Conservation (phyloP, 306 rosid species). For the Corylus americana region DNA sequence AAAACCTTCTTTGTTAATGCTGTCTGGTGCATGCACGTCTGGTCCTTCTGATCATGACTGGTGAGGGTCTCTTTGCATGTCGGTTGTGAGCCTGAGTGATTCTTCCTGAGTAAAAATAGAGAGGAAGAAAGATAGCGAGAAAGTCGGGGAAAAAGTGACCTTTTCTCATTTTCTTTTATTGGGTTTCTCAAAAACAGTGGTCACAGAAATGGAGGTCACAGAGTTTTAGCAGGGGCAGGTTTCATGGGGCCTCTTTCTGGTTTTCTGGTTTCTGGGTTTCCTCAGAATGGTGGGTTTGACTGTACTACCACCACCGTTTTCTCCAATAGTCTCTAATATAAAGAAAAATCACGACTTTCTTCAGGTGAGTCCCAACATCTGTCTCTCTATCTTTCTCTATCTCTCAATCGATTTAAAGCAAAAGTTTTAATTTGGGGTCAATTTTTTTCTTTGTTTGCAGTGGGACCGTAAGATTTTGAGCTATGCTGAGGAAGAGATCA, state of each 20-base stretch:
- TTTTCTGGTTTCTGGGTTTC: slow-evolving; percentile 34
- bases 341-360: slow-evolving; percentile 18
- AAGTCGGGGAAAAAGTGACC: slow-evolving; percentile 52
- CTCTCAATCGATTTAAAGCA: neutral
- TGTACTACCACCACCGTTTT: slow-evolving; percentile 19
- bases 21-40: slow-evolving; percentile 63
- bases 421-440: neutral
- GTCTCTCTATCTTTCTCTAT: slow-evolving; percentile 1
- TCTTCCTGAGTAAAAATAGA: slow-evolving; percentile 34
- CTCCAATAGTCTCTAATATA: slow-evolving; percentile 3
- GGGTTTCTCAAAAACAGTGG: neutral
- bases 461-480: slow-evolving; percentile 27
- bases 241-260: slow-evolving; percentile 33
- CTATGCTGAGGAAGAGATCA: slow-evolving; percentile 30
- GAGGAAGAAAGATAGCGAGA: slow-evolving; percentile 34
- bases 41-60: slow-evolving; percentile 61
- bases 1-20: slow-evolving; percentile 41
- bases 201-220: neutral
- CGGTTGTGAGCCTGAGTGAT: slow-evolving; percentile 45
- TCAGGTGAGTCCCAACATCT: slow-evolving; percentile 26
- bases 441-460: slow-evolving; percentile 26
- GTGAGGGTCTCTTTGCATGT: slow-evolving; percentile 52
- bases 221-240: slow-evolving; percentile 8
- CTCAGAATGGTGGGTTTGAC: slow-evolving; percentile 23
- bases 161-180: neutral